Conservation (phyloP, 2,329 filamentous ascomycete genomes). For the Trichoderma simmonsii region DNA sequence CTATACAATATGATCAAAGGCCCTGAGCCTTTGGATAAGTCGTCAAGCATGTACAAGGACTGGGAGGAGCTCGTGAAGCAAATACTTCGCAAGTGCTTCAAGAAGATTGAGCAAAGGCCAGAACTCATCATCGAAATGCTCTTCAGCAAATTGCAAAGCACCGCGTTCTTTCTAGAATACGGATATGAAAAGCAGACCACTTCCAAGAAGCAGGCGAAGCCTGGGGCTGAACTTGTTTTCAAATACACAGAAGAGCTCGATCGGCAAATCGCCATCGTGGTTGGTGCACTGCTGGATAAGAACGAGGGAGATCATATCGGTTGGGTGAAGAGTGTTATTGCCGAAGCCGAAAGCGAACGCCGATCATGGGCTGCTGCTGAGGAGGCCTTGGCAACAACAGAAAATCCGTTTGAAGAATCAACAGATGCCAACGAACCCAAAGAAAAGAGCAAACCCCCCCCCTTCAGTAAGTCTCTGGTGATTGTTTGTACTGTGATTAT, state of each 20-base stretch:
- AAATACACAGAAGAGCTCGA: slow-evolving; percentile 66
- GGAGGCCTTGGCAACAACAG: slow-evolving; percentile 49
- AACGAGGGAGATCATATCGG: slow-evolving; percentile 70
- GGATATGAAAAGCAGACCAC: slow-evolving; percentile 83
- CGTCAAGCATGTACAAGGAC: slow-evolving; percentile 69
- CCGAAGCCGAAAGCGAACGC: slow-evolving; percentile 67
- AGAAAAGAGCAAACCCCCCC: slow-evolving; percentile 31
- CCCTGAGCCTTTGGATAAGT: slow-evolving; percentile 68
- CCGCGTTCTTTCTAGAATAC: slow-evolving; percentile 83
- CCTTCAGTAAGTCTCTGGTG: slow-evolving; percentile 32
- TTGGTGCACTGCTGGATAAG: slow-evolving; percentile 76
- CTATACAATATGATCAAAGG: slow-evolving; percentile 92
- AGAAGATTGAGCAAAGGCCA: slow-evolving; percentile 80
- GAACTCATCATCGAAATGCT: slow-evolving; percentile 87
- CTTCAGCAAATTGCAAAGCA: slow-evolving; percentile 86
- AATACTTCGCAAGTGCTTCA: slow-evolving; percentile 75
- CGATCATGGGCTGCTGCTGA: slow-evolving; percentile 74
- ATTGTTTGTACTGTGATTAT: slow-evolving; percentile 26
- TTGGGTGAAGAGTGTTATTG: slow-evolving; percentile 75
- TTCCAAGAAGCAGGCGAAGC: slow-evolving; percentile 56
- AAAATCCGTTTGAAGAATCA: slow-evolving; percentile 34
- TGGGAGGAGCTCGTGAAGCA: slow-evolving; percentile 90
- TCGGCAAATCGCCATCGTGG: slow-evolving; percentile 74
- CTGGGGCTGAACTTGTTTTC: slow-evolving; percentile 81
- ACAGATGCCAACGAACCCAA: slow-evolving; percentile 28